phyloP scores from a whole-genome alignment of 805 yeast genomes.

The Candida glaebosa region DNA sequence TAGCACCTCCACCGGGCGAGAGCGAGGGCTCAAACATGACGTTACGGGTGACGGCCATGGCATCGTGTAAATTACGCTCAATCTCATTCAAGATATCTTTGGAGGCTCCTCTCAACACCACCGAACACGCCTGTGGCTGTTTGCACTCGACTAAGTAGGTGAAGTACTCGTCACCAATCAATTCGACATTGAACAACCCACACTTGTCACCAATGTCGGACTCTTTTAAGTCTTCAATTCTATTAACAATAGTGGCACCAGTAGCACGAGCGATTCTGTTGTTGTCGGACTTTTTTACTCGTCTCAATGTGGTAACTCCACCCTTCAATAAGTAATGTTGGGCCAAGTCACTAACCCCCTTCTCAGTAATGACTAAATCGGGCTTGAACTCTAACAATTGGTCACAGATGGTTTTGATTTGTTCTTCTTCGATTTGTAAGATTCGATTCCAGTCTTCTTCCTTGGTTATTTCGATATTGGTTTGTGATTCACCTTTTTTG shows the following conservation, averaged over 20 bases:
- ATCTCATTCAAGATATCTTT: conserved; percentile 95
- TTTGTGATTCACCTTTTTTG: conserved; percentile 98
- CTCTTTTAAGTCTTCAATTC: conserved; percentile 92
- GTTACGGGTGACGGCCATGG: conserved; percentile 96
- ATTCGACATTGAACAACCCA: conserved; percentile 88
- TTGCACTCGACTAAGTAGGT: conserved; percentile 77
- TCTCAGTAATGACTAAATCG: conserved; percentile 92
- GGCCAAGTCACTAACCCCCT: conserved; percentile 97
- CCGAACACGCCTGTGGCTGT: conserved; percentile 90
- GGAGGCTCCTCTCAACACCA: conserved; percentile 91
- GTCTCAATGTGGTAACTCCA: conserved; percentile 86
- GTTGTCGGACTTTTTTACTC: conserved; percentile 93
- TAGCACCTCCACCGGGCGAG: conserved; percentile 99
- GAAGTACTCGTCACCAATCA: conserved; percentile 96
- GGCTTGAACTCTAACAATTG: conserved; percentile 82
- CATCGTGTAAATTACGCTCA: conserved; percentile 96
- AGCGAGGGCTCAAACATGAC: conserved; percentile 91
- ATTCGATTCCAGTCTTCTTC: conserved; percentile 96
- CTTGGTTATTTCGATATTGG: conserved; percentile 93
- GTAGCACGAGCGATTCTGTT: conserved; percentile 96
- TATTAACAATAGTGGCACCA: conserved; percentile 95
- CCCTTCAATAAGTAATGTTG: conserved; percentile 94
- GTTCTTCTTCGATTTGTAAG: conserved; percentile 96
- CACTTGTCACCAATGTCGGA: conserved; percentile 85
- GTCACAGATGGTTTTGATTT: conserved; percentile 83